phyloP scores from a whole-genome alignment of 805 yeast genomes.

The Komagataella ulmi region DNA sequence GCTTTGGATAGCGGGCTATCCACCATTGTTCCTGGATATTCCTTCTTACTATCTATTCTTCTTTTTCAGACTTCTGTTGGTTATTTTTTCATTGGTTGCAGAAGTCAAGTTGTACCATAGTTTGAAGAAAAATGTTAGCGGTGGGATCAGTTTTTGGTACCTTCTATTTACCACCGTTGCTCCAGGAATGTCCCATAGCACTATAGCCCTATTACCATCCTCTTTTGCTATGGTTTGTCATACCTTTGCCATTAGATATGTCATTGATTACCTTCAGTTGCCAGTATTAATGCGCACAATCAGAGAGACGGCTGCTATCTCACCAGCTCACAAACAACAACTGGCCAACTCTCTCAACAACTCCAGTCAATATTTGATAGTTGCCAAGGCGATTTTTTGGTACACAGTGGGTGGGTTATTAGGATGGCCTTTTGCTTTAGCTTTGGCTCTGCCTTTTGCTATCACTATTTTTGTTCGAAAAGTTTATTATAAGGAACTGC shows the following conservation, averaged over 20 bases:
- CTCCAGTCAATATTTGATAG: slow-evolving; percentile 1
- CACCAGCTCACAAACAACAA: background rate
- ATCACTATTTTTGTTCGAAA: slow-evolving; percentile 13
- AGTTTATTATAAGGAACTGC: slow-evolving; percentile 1
- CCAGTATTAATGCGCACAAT: background rate
- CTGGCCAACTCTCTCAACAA: background rate
- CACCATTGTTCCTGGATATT: background rate
- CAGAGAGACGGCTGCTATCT: background rate
- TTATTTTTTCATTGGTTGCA: slow-evolving; percentile 24
- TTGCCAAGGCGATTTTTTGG: slow-evolving; percentile 24
- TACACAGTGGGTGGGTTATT: slow-evolving; percentile 56
- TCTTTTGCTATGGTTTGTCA: slow-evolving; percentile 53
- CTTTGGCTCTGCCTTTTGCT: slow-evolving; percentile 48
- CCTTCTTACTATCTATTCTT: slow-evolving; percentile 31
- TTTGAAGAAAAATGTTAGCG: slow-evolving; percentile 19
- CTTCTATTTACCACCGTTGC: slow-evolving; percentile 45
- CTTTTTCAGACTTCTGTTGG: slow-evolving; percentile 31
- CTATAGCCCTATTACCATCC: slow-evolving; percentile 78
- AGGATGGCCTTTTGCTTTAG: slow-evolving; percentile 88
- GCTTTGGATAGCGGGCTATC: slow-evolving; percentile 10
- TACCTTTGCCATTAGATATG: slow-evolving; percentile 28
- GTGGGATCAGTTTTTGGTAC: slow-evolving; percentile 42
- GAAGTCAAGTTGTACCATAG: slow-evolving; percentile 41
- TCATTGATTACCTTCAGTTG: slow-evolving; percentile 18
- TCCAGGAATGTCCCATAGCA: slow-evolving; percentile 84